Evolutionary conservation across 2,329 filamentous ascomycete species (phyloP).

Genomic region (Purpureocillium lavendulum): DNA sequence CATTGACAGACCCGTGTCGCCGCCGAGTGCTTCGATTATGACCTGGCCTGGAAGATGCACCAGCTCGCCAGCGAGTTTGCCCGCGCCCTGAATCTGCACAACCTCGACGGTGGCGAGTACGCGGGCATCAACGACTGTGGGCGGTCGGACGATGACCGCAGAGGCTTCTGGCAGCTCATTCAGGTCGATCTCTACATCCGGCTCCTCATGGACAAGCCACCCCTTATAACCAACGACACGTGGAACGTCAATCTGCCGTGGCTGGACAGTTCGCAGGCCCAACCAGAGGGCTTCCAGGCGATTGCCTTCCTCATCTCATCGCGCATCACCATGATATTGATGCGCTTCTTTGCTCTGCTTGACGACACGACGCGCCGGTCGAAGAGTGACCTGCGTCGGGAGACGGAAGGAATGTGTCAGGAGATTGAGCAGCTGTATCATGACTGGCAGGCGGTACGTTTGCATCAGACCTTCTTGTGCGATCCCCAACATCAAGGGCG

Average conservation of each 20-base stretch:
- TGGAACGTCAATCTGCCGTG: constrained; percentile 24
- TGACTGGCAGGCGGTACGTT: not conserved
- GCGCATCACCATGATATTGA: constrained; percentile 17
- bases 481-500: not conserved
- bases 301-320: constrained; percentile 18
- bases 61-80: constrained; percentile 20
- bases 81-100: constrained; percentile 20
- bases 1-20: constrained; percentile 20
- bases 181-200: constrained; percentile 22
- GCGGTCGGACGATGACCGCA: constrained; percentile 15
- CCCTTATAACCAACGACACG: constrained; percentile 14
- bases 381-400: not conserved
- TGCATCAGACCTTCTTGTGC: not conserved
- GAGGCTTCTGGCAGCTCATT: constrained; percentile 22
- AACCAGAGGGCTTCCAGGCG: constrained; percentile 13
- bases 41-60: constrained; percentile 21
- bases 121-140: constrained; percentile 1
- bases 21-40: constrained; percentile 22
- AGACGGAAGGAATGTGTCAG: not conserved
- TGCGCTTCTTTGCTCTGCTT: constrained; percentile 19
- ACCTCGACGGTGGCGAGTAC: constrained; percentile 16
- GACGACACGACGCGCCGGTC: constrained; percentile 10
- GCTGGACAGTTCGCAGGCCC: constrained; percentile 14
- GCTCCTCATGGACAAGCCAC: constrained; percentile 20
- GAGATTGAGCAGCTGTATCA: not conserved